Base-by-base conservation (phyloP, 1,284 basidiomycete species). In the Cronartium quercuum region DNA sequence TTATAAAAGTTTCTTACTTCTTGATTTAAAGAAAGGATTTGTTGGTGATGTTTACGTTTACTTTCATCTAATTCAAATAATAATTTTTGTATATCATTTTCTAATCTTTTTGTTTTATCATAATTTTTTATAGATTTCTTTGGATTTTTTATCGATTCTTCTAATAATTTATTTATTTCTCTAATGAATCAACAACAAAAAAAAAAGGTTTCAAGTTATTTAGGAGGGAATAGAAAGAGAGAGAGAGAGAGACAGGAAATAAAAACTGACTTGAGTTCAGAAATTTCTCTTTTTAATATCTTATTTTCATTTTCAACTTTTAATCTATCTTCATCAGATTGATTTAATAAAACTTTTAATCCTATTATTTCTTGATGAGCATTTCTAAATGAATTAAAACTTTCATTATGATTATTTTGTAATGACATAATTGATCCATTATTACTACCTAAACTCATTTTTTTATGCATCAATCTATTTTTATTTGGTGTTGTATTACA, bases 181-280 rank as follows among this genome's bases (percentile, higher is more conserved):
- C 37, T 38, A 15, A 6, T 21, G 10, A 42, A 40, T 15, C n/a
- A 9, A 37, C 40, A 64, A 7, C 2, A 64, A 42, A 34, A 42
- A 44, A 21, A 15, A 66, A 6, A 0, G 2, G 3, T 21, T 41
- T 7, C 21, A 3, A 44, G 3, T 35, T 41, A 7, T 21, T 1
- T 41, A 4, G 18, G 51, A 12, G 34, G 42, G 42, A 21, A 47
- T 10, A 7, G 34, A 10, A 64, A 40, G 9, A 40, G 34, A 13
- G 58, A 61, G 13, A 18, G 12, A 61, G 24, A 13, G 18, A 15
- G 12, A 60, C 9, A 18, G 12, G 13, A 12, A 24, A 66, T 35
- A 42, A 37, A 24, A 10, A 37, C 51, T 68, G 38, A 68, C 66
- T 58, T 68, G 7, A 68, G 47, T 58, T 68, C 66, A 38, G 57